phyloP scores from a whole-genome alignment of 225 moss, liverwort and hornwort genomes.

The Marchantia paleacea region DNA sequence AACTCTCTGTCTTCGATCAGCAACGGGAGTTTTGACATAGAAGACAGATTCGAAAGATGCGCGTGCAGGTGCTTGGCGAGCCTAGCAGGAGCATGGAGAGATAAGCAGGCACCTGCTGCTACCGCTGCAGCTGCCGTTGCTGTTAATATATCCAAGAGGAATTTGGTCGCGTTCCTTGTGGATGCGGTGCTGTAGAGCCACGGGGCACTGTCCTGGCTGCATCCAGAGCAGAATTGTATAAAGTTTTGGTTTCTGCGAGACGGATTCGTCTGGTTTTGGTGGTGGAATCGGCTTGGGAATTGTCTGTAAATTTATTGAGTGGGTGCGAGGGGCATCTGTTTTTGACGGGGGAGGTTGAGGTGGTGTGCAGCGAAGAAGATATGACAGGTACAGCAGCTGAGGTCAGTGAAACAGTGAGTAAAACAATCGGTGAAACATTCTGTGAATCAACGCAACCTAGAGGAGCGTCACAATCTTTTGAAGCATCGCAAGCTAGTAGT shows the following conservation, averaged over 20 bases:
- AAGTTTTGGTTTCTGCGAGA: background rate
- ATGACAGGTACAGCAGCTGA: conserved; percentile 32
- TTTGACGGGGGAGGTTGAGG: background rate
- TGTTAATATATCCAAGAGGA: background rate
- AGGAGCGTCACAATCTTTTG: conserved; percentile 1
- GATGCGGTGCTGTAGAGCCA: conserved; percentile 13
- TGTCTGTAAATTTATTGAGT: background rate
- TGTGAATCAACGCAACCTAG: conserved; percentile 16
- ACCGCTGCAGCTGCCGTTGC: background rate
- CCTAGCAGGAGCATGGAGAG: background rate
- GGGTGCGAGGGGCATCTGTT: background rate
- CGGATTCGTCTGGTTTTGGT: background rate
- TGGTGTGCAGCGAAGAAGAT: background rate
- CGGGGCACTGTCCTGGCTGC: conserved; percentile 13
- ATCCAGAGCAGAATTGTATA: background rate
- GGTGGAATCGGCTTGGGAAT: background rate
- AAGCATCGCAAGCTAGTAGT: background rate
- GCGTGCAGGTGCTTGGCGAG: background rate
- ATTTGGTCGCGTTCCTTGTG: background rate
- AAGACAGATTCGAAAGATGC: background rate
- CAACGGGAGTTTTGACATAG: background rate
- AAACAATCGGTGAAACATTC: conserved; percentile 12
- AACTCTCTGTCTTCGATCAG: conserved; percentile 2
- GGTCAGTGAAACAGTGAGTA: conserved; percentile 14
- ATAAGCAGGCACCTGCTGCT: background rate